Evolutionary conservation across 139 green algal genomes (phyloP), one percentile per base, ranked within the genome.

Genomic region (Chlamydomonas eustigma): DNA sequence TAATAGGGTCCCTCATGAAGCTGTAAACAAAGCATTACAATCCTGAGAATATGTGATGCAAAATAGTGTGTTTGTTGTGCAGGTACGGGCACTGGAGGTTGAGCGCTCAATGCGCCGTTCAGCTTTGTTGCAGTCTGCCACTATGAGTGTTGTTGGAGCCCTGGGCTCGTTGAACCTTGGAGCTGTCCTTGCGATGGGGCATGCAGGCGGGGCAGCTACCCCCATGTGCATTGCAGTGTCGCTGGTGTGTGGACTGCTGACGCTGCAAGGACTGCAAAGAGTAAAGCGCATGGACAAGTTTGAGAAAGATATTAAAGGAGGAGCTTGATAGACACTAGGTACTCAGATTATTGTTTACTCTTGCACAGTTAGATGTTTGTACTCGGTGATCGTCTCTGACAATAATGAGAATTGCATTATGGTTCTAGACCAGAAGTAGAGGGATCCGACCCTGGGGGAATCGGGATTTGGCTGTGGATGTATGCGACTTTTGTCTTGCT

Each of bases 261-360:
- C 91, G 30, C 30, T 76, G 28, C 68, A 67, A 2, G 82, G 80
- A 1, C 80, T 95, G 28, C 74, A 77, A 69, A 76, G 91, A 1
- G 85, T 97, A 28, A 74, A 91, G 77, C 75, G 84, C 30, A 78
- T 97, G 72, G 92, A 97, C 78, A 91, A 92, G 76, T 97, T 97
- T 83, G 91, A 97, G 76, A 91, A 93, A 79, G 78, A 80, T n/a
- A 76, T 92, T 6, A 83, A 67, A 39, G 84, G 79, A 6, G 65
- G 65, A 8, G 52, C 52, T 22, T 68, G 44, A 58, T n/a, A n/a
- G n/a, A n/a, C n/a, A n/a, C n/a, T n/a, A n/a, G n/a, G n/a, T n/a
- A n/a, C n/a, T n/a, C n/a, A n/a, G n/a, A n/a, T n/a, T n/a, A n/a
- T n/a, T n/a, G n/a, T n/a, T n/a, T n/a, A n/a, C n/a, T n/a, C n/a